Conservation (phyloP, 2,329 filamentous ascomycete genomes). For the Lanzia echinophila region DNA sequence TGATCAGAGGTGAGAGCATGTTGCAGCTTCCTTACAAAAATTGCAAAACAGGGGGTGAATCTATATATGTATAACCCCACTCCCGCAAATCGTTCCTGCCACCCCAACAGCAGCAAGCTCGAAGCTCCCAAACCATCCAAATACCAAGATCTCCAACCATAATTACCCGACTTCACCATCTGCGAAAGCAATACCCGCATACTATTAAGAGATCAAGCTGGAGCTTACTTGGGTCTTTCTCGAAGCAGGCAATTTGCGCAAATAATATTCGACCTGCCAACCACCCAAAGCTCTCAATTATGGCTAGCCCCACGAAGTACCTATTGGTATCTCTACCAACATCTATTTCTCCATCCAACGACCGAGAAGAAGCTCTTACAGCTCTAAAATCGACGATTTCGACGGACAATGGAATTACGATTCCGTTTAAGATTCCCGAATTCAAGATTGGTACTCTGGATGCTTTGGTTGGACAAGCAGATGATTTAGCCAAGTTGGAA, state of each 20-base stretch:
- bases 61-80: too few relatives aligned
- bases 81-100: too few relatives aligned
- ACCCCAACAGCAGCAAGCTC: constrained; percentile 10
- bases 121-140: constrained; percentile 8
- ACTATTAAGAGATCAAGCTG: neutral
- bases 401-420: constrained; percentile 67
- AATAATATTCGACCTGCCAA: neutral
- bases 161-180: neutral
- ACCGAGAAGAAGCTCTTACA: constrained; percentile 74
- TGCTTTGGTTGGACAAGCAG: constrained; percentile 89
- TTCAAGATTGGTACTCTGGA: constrained; percentile 98
- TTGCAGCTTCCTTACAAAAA: too few relatives aligned
- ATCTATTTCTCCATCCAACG: constrained; percentile 73
- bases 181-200: neutral
- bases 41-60: too few relatives aligned
- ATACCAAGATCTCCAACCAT: neutral
- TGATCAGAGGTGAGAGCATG: too few relatives aligned
- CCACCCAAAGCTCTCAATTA: constrained; percentile 12
- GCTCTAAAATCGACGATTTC: constrained; percentile 67
- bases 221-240: neutral
- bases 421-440: constrained; percentile 76
- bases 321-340: constrained; percentile 85
- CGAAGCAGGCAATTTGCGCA: neutral
- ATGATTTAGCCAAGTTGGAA: constrained; percentile 88
- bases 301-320: constrained; percentile 51